Evolutionary conservation across 352 stramenopile species (phyloP).

Genomic region (Pseudoperonospora humuli): DNA sequence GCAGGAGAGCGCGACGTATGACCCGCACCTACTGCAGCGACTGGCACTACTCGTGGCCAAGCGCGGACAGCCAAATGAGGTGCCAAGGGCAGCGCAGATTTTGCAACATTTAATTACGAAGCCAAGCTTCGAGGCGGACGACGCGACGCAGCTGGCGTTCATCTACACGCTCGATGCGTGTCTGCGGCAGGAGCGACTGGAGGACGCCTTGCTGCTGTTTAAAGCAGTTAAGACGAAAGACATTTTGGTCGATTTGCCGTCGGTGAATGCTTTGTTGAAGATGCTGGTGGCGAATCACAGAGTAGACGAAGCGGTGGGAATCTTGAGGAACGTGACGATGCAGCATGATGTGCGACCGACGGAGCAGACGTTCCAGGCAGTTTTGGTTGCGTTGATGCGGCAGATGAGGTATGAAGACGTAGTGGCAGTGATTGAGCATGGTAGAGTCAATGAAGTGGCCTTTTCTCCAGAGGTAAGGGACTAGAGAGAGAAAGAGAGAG

Average conservation of each 20-base stretch:
- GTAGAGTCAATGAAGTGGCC: constrained; percentile 31
- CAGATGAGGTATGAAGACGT: constrained; percentile 41
- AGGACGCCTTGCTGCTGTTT: constrained; percentile 46
- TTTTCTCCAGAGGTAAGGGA: constrained; percentile 45
- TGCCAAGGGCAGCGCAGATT: constrained; percentile 29
- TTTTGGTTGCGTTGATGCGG: constrained; percentile 43
- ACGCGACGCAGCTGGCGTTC: constrained; percentile 52
- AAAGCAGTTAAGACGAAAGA: constrained; percentile 34
- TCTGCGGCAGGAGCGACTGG: constrained; percentile 35
- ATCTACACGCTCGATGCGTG: constrained; percentile 67
- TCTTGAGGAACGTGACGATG: constrained; percentile 30
- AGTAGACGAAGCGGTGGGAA: constrained; percentile 34
- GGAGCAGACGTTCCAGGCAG: constrained; percentile 39
- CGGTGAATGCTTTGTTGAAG: constrained; percentile 37
- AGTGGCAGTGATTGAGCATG: constrained; percentile 43
- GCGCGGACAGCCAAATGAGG: constrained; percentile 22
- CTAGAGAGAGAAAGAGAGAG: not conserved
- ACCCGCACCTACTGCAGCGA: constrained; percentile 34
- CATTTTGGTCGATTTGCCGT: constrained; percentile 49
- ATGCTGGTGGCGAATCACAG: constrained; percentile 32
- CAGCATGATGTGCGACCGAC: constrained; percentile 45
- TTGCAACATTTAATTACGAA: constrained; percentile 14
- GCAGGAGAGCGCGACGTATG: constrained; percentile 7
- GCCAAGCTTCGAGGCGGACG: constrained; percentile 38
- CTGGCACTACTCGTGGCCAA: constrained; percentile 59